Evolutionary conservation across 148 eudicot genomes (phyloP), one percentile per base, ranked within the genome.

Genomic region (Cornus suecica): DNA sequence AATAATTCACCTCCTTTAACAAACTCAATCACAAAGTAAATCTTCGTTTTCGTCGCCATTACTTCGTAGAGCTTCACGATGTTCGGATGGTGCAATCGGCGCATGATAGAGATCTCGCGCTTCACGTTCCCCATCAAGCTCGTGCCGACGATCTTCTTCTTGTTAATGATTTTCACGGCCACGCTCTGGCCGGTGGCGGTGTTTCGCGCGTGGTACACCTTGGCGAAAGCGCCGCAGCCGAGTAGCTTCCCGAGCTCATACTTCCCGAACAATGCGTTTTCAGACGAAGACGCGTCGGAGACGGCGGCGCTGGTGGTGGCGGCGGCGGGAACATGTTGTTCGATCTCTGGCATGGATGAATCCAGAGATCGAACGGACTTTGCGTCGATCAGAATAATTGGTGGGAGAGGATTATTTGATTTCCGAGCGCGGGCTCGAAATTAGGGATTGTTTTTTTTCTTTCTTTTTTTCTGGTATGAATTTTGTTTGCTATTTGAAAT

Each of bases 1-100:
- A 92, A 92, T 77, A 92, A 82, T 78, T 92, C 97, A 1, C 94
- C 97, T 0, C 92, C 92, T 60, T 88, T 90, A 25, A 85, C 94
- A 18, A 83, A 85, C 60, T 92, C 97, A 76, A 92, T 76, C 23
- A 90, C 90, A 69, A 87, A 90, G 77, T 86, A 92, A 20, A 92
- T 88, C 74, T 92, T 92, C 3, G 86, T 71, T 45, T 78, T 87
- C 41, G 88, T 80, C 4, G 97, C 94, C 13, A 92, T 68, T 2
- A 92, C 97, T 77, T 92, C 94, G 24, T 60, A 65, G 27, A 92
- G 84, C 52, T 85, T 84, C 27, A 92, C 88, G 79, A 90, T 84
- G 78, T 90, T 74, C 2, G 88, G 90, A 70, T 90, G 94, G 42
- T 74, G 80, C 16, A 92, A 66, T 9, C 84, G 84, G 34, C 87